phyloP scores from a whole-genome alignment of 1,284 basidiomycete genomes.

The Sporisorium reilianum region DNA sequence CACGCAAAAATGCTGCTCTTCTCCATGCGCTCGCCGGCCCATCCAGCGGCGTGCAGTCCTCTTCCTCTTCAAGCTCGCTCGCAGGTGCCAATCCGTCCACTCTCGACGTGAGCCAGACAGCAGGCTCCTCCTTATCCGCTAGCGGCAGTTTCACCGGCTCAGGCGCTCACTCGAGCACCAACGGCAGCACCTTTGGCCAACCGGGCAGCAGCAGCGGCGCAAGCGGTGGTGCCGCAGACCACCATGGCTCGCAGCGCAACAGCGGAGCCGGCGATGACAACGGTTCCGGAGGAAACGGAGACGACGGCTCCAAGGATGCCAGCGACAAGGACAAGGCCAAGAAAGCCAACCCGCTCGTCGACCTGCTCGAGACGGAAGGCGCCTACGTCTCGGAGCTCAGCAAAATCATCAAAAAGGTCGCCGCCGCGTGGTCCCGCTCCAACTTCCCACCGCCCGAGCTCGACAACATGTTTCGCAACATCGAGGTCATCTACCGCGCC shows the following conservation, averaged over 20 bases:
- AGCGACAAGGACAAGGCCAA: conserved; percentile 45
- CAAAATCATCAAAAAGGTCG: conserved; percentile 94
- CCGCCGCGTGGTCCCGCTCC: conserved; percentile 92
- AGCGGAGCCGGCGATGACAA: conserved; percentile 22
- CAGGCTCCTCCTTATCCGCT: conserved; percentile 23
- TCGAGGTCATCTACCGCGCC: conserved; percentile 91
- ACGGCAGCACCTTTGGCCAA: conserved; percentile 11
- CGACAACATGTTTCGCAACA: conserved; percentile 91
- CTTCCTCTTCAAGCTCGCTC: conserved; percentile 14
- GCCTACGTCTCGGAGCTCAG: conserved; percentile 91
- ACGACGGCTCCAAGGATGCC: conserved; percentile 25
- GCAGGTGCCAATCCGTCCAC: conserved; percentile 20
- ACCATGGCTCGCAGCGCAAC: conserved; percentile 23
- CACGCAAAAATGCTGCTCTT: conserved; percentile 26
- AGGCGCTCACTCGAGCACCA: conserved; percentile 24
- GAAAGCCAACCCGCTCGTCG: conserved; percentile 81
- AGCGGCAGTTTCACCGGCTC: conserved; percentile 25
- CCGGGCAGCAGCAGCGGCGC: conserved; percentile 11
- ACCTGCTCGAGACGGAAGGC: conserved; percentile 94
- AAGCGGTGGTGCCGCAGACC: conserved; percentile 9
- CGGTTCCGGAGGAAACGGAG: conserved; percentile 36
- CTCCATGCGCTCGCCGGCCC: conserved; percentile 37
- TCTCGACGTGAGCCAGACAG: conserved; percentile 33
- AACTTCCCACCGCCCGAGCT: conserved; percentile 93
- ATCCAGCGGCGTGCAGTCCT: conserved; percentile 13